These are phyloP conservation scores for Phytopythium cucurbitacearum DNA, from an alignment of 352 stramenopile species.

Conservation along the genomic window DNA sequence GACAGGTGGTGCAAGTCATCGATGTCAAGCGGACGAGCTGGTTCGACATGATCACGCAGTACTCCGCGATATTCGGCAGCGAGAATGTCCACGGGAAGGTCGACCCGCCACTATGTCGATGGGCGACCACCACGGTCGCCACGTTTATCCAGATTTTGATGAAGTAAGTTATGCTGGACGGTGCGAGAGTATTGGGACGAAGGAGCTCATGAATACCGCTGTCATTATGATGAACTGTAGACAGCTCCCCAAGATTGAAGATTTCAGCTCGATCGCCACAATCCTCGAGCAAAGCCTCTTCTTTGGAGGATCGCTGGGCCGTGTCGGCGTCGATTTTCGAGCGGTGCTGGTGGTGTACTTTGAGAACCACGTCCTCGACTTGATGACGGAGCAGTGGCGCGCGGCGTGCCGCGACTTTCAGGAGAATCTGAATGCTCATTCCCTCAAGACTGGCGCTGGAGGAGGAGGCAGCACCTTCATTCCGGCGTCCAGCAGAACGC, in stretches of 20 bases:
- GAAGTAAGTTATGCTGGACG: conserved; percentile 35
- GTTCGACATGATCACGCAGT: conserved; percentile 91
- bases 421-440: conserved; percentile 43
- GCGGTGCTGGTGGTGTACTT: conserved; percentile 80
- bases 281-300: conserved; percentile 84
- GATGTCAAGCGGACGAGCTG: conserved; percentile 86
- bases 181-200: not conserved
- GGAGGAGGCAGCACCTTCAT: conserved; percentile 12
- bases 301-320: conserved; percentile 75
- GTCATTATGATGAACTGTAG: conserved; percentile 16
- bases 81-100: conserved; percentile 78
- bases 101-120: conserved; percentile 74
- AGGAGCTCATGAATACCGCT: not conserved
- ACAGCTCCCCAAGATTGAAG: conserved; percentile 80
- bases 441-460: conserved; percentile 14
- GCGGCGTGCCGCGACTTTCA: conserved; percentile 58
- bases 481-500: conserved; percentile 36
- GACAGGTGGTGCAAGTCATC: conserved; percentile 80
- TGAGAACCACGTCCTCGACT: conserved; percentile 68
- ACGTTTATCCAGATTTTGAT: conserved; percentile 80
- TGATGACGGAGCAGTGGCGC: conserved; percentile 61
- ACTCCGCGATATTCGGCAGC: conserved; percentile 87
- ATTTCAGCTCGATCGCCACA: conserved; percentile 77
- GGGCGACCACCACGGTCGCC: conserved; percentile 74
- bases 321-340: conserved; percentile 80